Percentiles rank a stretch among this genome's conserved stretches.
Evolutionary conservation across 495 filamentous ascomycete species (phyloP).

Genomic region (Chaetomium tenue): DNA sequence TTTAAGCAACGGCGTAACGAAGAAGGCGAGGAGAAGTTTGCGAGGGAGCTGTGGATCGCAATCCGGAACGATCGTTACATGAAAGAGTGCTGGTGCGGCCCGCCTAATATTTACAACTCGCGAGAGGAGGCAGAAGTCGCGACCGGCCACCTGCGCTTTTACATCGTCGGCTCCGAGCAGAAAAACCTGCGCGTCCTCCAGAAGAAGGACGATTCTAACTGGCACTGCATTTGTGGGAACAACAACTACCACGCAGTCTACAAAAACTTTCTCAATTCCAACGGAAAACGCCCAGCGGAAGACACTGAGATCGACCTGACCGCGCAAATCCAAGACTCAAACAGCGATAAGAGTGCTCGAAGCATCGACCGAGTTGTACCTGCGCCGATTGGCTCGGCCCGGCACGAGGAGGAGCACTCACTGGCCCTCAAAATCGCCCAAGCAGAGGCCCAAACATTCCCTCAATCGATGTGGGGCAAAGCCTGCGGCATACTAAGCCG

Average conservation of each 20-base stretch:
- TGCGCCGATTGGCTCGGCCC: neutral
- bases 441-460: neutral
- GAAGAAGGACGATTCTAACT: conserved; percentile 25
- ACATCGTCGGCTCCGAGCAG: conserved; percentile 11
- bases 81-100: conserved; percentile 29
- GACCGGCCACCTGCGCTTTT: conserved; percentile 36
- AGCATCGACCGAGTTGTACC: conserved; percentile 20
- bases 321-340: conserved; percentile 16
- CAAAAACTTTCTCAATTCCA: conserved; percentile 20
- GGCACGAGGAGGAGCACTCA: neutral
- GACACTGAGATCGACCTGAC: conserved; percentile 31
- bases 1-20: conserved; percentile 20
- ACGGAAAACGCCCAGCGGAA: conserved; percentile 32
- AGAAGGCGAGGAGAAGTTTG: conserved; percentile 28
- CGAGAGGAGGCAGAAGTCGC: conserved; percentile 27
- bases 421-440: neutral
- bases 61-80: conserved; percentile 34
- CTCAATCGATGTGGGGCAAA: conserved; percentile 21
- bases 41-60: conserved; percentile 27
- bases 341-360: conserved; percentile 7
- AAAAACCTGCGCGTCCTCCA: conserved; percentile 31
- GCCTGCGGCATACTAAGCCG: conserved; percentile 9
- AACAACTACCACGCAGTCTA: conserved; percentile 14
- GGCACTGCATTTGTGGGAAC: conserved; percentile 31
- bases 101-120: conserved; percentile 28